Conservation (phyloP, 176 grass and related monocot species). For the Aegilops sharonensis region DNA sequence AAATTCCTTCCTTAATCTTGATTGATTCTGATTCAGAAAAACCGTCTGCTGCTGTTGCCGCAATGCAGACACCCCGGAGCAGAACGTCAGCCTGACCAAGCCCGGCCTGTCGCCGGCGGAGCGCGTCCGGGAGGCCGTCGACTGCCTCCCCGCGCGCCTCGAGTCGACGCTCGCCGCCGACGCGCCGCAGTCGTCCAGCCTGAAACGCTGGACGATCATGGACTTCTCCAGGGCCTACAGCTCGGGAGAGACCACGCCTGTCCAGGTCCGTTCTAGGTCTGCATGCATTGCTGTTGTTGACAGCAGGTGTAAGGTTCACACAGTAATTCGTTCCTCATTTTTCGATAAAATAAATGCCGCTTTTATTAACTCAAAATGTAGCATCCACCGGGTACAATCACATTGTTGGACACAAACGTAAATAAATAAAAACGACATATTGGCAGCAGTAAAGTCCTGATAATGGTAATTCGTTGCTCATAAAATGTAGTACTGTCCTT, state of each 20-base stretch:
- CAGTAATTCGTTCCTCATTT: not conserved
- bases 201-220: constrained; percentile 67
- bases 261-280: constrained; percentile 39
- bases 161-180: constrained; percentile 26
- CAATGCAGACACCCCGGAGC: constrained; percentile 64
- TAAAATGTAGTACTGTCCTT: not conserved
- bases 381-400: too few relatives aligned
- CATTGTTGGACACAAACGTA: too few relatives aligned
- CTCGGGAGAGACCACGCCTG: constrained; percentile 73
- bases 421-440: too few relatives aligned
- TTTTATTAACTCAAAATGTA: too few relatives aligned
- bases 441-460: too few relatives aligned
- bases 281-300: not conserved
- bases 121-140: constrained; percentile 56
- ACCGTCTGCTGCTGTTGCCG: not conserved
- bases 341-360: too few relatives aligned
- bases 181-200: not conserved
- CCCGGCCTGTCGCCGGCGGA: constrained; percentile 52
- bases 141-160: constrained; percentile 57
- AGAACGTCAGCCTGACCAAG: constrained; percentile 65
- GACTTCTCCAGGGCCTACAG: constrained; percentile 72
- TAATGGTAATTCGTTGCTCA: too few relatives aligned
- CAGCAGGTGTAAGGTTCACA: not conserved
- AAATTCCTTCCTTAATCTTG: not conserved
- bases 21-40: not conserved